phyloP scores from a whole-genome alignment of 495 filamentous ascomycete genomes.

The Neurospora tetraspora region DNA sequence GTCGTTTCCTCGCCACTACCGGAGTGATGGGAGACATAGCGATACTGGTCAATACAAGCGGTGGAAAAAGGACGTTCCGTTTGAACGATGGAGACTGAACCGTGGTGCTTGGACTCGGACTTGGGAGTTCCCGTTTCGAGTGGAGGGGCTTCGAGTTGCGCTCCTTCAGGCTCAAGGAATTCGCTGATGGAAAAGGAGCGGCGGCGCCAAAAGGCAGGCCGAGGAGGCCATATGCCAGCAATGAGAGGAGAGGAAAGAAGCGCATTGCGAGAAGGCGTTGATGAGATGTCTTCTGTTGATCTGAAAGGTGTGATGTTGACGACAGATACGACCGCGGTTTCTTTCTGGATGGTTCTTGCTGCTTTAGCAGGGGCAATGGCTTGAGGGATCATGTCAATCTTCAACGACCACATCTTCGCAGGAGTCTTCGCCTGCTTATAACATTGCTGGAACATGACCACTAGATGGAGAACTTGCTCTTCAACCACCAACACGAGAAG shows the following conservation, averaged over 20 bases:
- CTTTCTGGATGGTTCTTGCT: too few species aligned
- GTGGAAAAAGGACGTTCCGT: background rate
- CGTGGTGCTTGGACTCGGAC: background rate
- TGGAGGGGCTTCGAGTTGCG: background rate
- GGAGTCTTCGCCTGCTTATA: background rate
- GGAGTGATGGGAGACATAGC: background rate
- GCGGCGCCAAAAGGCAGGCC: background rate
- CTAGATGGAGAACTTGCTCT: too few species aligned
- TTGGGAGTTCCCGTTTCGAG: background rate
- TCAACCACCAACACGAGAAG: too few species aligned
- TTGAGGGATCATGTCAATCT: background rate
- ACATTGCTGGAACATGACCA: background rate
- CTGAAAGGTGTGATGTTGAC: background rate
- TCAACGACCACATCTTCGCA: background rate
- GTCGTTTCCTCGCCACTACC: background rate
- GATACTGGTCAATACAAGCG: background rate
- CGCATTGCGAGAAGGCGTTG: background rate
- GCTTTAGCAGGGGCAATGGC: too few species aligned
- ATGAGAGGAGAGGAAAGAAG: background rate
- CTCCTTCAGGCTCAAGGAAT: background rate
- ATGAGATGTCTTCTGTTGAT: fast-evolving
- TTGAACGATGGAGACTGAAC: background rate
- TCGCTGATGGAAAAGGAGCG: background rate
- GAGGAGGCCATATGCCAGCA: background rate
- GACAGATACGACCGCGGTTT: too few species aligned